Evolutionary conservation across 1,284 basidiomycete genomes (phyloP).

Genomic region (Moesziomyces antarcticus): DNA sequence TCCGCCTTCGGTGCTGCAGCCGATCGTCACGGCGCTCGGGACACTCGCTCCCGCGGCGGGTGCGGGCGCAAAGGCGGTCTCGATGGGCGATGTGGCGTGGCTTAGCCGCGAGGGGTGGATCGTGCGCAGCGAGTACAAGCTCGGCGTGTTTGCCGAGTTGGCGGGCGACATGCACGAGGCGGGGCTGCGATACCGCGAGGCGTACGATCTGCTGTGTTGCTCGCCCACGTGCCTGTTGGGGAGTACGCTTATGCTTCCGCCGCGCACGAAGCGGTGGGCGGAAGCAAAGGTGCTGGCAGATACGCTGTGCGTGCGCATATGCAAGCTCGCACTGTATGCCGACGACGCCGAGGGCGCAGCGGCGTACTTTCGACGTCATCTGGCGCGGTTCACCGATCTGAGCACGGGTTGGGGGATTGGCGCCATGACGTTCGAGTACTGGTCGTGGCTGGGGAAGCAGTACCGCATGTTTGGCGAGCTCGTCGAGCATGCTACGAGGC

Average conservation of each 20-base stretch:
- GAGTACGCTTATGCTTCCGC: slow-evolving; percentile 83
- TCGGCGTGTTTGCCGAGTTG: slow-evolving; percentile 94
- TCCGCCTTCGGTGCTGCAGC: slow-evolving; percentile 60
- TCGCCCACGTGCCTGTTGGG: slow-evolving; percentile 67
- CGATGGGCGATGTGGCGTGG: slow-evolving; percentile 45
- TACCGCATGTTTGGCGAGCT: slow-evolving; percentile 61
- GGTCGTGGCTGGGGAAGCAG: slow-evolving; percentile 95
- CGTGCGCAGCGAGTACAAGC: slow-evolving; percentile 95
- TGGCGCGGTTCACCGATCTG: slow-evolving; percentile 85
- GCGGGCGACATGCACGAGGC: slow-evolving; percentile 82
- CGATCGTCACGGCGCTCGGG: slow-evolving; percentile 52
- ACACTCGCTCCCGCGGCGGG: slow-evolving; percentile 5
- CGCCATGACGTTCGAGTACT: slow-evolving; percentile 95
- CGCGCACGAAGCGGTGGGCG: slow-evolving; percentile 95
- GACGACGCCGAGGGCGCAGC: slow-evolving; percentile 79
- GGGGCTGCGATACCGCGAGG: slow-evolving; percentile 33
- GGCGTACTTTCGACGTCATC: slow-evolving; percentile 80
- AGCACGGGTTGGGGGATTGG: slow-evolving; percentile 95
- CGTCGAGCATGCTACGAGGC: slow-evolving; percentile 37
- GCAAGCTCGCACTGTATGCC: slow-evolving; percentile 81
- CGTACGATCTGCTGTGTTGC: slow-evolving; percentile 35
- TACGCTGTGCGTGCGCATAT: slow-evolving; percentile 56
- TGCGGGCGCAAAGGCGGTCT: slow-evolving; percentile 4
- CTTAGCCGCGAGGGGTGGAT: slow-evolving; percentile 89
- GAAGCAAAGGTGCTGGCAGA: slow-evolving; percentile 97